phyloP scores from a whole-genome alignment of 768 basidiomycete genomes.

The Russula sp. region DNA sequence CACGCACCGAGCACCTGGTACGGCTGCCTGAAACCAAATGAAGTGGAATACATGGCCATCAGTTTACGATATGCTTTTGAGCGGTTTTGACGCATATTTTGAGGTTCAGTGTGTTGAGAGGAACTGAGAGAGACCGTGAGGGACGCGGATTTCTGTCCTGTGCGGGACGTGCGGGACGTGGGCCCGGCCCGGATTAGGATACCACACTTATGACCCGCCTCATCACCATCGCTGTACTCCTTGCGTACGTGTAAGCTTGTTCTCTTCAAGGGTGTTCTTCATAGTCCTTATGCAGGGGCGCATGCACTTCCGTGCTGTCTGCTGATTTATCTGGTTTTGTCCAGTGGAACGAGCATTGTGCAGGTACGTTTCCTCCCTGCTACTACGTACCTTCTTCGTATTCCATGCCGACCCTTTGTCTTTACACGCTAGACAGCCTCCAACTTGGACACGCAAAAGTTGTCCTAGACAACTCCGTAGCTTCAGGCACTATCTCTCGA shows the following conservation, averaged over 20 bases:
- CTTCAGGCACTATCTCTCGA: constrained; percentile 44
- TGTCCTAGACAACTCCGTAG: constrained; percentile 50
- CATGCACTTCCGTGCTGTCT: constrained; percentile 27
- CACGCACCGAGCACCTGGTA: constrained; percentile 82
- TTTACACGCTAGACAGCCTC: constrained; percentile 19
- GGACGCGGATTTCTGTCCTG: background rate
- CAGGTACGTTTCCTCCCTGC: constrained; percentile 32
- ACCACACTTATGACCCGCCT: constrained; percentile 7
- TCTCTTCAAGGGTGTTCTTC: background rate
- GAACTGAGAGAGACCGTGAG: background rate
- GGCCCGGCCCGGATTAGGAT: constrained; percentile 8
- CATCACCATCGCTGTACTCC: constrained; percentile 3
- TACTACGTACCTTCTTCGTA: background rate
- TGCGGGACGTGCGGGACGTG: too few species aligned
- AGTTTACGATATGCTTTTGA: constrained; percentile 92
- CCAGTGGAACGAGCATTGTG: constrained; percentile 66
- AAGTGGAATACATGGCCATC: constrained; percentile 81
- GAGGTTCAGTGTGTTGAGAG: background rate
- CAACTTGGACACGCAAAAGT: constrained; percentile 52
- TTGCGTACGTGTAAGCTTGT: constrained; percentile 1
- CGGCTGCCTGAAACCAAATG: constrained; percentile 88
- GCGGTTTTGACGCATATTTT: constrained; percentile 85
- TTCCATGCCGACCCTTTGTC: constrained; percentile 12
- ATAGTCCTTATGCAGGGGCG: background rate
- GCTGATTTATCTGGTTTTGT: constrained; percentile 56